Evolutionary conservation across 768 basidiomycete genomes (phyloP), one percentile per base, ranked within the genome.

Genomic region (Leccinum fibrillosum): DNA sequence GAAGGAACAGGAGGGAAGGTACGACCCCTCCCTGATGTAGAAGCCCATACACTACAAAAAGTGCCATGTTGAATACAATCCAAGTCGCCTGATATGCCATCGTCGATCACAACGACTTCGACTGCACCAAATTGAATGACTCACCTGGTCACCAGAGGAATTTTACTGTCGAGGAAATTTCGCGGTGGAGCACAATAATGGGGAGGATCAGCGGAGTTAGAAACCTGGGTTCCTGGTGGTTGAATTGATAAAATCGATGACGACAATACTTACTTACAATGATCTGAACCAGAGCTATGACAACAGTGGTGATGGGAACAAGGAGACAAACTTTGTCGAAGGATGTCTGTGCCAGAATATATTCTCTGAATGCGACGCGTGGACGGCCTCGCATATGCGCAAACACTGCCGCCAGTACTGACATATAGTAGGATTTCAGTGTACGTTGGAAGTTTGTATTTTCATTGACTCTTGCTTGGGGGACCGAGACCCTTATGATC

Each of bases 1-100:
- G 73, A 8, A 78, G 65, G 47, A 64, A 62, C 32, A 76, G 62
- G 30, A 73, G 67, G 25, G 76, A 77, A 6, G 71, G 76, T n/a
- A 76, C 69, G n/a, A 77, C 65, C 17, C 76, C 76, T 42, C 75
- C 76, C 60, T 77, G 76, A 32, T 77, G 76, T 30, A 76, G 55
- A 48, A 77, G 5, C 13, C 76, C 77, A 45, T 76, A 77, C 12
- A 76, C 57, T 4, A 71, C n/a, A 0, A 64, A 63, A 3, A 75
- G 66, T 4, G 59, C 52, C 12, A 62, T 1, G 45, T 78, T 78
- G 30, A 67, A 68, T 15, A 54, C 49, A 44, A 68, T 58, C 70
- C 74, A 75, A 5, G 61, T 55, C 4, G 54, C 49, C 76, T 77
- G 35, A 13, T 23, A 54, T 30, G 17, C 5, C 34, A 47, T 30